Evolutionary conservation across 1,284 basidiomycete genomes (phyloP), one percentile per base, ranked within the genome.

Genomic region (Cutaneotrichosporon sp.): DNA sequence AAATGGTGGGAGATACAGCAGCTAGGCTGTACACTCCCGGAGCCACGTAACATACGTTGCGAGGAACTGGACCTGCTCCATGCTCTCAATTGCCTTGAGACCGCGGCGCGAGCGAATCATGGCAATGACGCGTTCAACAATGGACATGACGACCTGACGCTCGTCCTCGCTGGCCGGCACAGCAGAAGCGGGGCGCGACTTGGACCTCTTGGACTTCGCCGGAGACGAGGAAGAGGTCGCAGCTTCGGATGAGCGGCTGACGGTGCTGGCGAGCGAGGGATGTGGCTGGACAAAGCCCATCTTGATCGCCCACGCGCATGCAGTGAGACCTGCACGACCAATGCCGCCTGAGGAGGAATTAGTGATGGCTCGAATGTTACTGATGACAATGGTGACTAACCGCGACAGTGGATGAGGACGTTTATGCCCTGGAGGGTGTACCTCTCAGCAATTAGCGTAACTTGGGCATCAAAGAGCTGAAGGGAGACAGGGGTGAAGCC

Each of bases 251-350:
- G 41, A 10, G 29, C 46, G 41, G 10, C 25, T 44, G 11, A 35
- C 45, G 22, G 49, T 44, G 20, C 63, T n/a, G 12, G 55, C 51
- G 3, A 73, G 59, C 11, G 67, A 67, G 2, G 70, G 68, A 47
- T 73, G 70, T 11, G 71, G 68, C 24, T 71, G 66, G 10, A 80
- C 76, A 34, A 97, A 80, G 5, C 93, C 93, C 64, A 97, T 84
- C 72, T 90, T 93, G 57, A 96, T 78, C 68, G 90, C 81, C 94
- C 94, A 97, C 60, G 87, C 87, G 63, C 88, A 90, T 1, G 93
- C 93, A 31, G 97, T 81, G 35, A 97, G 80, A 1, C 93, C 93
- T 0, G 94, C 94, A 24, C 94, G 82, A 1, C 94, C 94, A 5
- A 98, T 88, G 6, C 94, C 94, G 49, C 71, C 71, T 73, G 34